phyloP scores from a whole-genome alignment of 1,139 yeast genomes.

The Blastobotrys indianensis region DNA sequence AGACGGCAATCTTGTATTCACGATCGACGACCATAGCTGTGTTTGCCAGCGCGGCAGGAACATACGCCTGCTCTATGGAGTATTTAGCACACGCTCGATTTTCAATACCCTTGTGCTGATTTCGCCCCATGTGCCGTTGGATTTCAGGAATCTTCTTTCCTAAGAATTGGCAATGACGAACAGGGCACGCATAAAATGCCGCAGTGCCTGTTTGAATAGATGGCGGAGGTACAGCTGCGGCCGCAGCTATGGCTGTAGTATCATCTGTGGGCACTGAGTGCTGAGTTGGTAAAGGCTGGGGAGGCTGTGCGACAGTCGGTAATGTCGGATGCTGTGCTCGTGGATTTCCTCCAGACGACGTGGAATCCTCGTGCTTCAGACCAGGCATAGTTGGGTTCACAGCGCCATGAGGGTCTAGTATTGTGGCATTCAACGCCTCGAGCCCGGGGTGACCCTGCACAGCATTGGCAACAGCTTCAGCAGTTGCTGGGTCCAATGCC shows the following conservation, averaged over 20 bases:
- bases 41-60: slow-evolving; percentile 10
- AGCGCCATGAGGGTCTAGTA: slow-evolving; percentile 3
- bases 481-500: slow-evolving; percentile 9
- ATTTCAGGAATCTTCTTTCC: slow-evolving; percentile 12
- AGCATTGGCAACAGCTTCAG: slow-evolving; percentile 11
- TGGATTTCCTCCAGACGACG: neutral
- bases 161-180: slow-evolving; percentile 10
- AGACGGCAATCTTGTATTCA: slow-evolving; percentile 10
- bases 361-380: neutral
- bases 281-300: neutral
- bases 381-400: slow-evolving; percentile 6
- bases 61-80: slow-evolving; percentile 4
- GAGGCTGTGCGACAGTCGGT: neutral
- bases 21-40: slow-evolving; percentile 13
- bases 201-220: slow-evolving; percentile 5
- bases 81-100: slow-evolving; percentile 10
- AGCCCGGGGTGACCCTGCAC: slow-evolving; percentile 6
- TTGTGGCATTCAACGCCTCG: slow-evolving; percentile 1
- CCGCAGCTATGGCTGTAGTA: slow-evolving; percentile 4
- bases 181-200: slow-evolving; percentile 9
- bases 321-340: slow-evolving; percentile 2
- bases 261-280: neutral
- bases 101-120: slow-evolving; percentile 12
- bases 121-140: slow-evolving; percentile 13
- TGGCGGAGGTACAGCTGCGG: slow-evolving; percentile 6